These are phyloP conservation scores for Discostella pseudostelligera DNA, from an alignment of 108 stramenopile species.

Conservation along the genomic window DNA sequence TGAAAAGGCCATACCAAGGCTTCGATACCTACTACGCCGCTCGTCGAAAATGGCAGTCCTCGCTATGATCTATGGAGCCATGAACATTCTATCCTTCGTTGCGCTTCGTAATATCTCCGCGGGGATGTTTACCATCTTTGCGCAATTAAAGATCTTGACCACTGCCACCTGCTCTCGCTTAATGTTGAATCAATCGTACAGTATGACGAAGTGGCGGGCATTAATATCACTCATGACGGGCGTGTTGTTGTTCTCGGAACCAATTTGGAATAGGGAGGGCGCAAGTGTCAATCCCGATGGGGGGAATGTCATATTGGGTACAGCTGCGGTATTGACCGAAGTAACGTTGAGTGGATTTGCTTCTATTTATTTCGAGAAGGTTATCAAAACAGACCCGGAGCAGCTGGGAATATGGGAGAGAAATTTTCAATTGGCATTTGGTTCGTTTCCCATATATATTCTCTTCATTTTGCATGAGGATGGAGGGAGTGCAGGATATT, in stretches of 20 bases:
- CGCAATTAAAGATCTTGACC: slow-evolving; percentile 92
- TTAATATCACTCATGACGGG: slow-evolving; percentile 86
- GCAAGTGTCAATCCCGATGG: slow-evolving; percentile 45
- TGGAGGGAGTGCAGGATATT: slow-evolving; percentile 59
- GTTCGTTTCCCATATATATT: slow-evolving; percentile 70
- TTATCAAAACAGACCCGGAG: slow-evolving; percentile 76
- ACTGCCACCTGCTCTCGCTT: slow-evolving; percentile 88
- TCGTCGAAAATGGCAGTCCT: slow-evolving; percentile 86
- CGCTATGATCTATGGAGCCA: slow-evolving; percentile 86
- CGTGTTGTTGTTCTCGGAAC: slow-evolving; percentile 83
- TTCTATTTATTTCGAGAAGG: slow-evolving; percentile 95
- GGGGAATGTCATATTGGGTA: slow-evolving; percentile 67
- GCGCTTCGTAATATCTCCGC: slow-evolving; percentile 87
- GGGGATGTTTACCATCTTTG: slow-evolving; percentile 88
- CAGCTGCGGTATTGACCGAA: slow-evolving; percentile 85
- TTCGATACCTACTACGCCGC: slow-evolving; percentile 59
- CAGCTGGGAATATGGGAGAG: slow-evolving; percentile 89
- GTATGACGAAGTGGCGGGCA: slow-evolving; percentile 89
- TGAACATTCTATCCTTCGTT: slow-evolving; percentile 92
- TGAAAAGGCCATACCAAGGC: slow-evolving; percentile 23
- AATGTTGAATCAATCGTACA: slow-evolving; percentile 72
- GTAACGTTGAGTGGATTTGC: slow-evolving; percentile 91
- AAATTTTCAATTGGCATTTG: slow-evolving; percentile 86
- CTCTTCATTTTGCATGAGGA: slow-evolving; percentile 60
- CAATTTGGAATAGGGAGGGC: slow-evolving; percentile 61